Evolutionary conservation across 768 basidiomycete genomes (phyloP).

Genomic region (Cubamyces lactineus): DNA sequence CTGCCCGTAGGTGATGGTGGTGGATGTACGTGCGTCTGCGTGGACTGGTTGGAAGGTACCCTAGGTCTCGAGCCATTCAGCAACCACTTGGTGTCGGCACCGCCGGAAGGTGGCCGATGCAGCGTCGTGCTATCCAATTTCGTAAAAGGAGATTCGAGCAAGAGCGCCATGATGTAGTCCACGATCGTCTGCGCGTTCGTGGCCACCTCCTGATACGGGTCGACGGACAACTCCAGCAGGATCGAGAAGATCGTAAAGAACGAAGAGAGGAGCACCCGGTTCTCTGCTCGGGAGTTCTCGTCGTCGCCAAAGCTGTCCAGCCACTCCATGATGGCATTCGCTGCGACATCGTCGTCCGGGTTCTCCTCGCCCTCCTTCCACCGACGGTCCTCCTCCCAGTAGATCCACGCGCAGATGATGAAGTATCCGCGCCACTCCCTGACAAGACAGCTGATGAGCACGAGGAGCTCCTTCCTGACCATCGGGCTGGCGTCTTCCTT

Average conservation of each 20-base stretch:
- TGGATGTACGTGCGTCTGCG: constrained; percentile 44
- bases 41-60: constrained; percentile 54
- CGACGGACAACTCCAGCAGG: constrained; percentile 87
- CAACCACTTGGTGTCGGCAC: constrained; percentile 39
- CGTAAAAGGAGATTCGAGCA: constrained; percentile 88
- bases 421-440: constrained; percentile 98
- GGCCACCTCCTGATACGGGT: constrained; percentile 92
- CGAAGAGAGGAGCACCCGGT: constrained; percentile 82
- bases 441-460: constrained; percentile 90
- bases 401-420: constrained; percentile 94
- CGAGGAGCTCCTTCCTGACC: constrained; percentile 91
- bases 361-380: constrained; percentile 47
- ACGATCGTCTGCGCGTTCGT: constrained; percentile 88
- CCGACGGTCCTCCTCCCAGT: constrained; percentile 88
- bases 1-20: constrained; percentile 54
- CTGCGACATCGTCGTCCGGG: constrained; percentile 73
- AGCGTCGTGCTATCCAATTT: constrained; percentile 71
- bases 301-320: constrained; percentile 68
- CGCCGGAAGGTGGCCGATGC: constrained; percentile 48
- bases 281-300: constrained; percentile 71
- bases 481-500: constrained; percentile 96
- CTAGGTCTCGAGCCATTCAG: constrained; percentile 43
- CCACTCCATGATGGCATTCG: constrained; percentile 79
- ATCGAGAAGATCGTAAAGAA: constrained; percentile 93
- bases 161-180: constrained; percentile 89